Evolutionary conservation across 2,329 filamentous ascomycete genomes (phyloP).

Genomic region (Xylaria sp.): DNA sequence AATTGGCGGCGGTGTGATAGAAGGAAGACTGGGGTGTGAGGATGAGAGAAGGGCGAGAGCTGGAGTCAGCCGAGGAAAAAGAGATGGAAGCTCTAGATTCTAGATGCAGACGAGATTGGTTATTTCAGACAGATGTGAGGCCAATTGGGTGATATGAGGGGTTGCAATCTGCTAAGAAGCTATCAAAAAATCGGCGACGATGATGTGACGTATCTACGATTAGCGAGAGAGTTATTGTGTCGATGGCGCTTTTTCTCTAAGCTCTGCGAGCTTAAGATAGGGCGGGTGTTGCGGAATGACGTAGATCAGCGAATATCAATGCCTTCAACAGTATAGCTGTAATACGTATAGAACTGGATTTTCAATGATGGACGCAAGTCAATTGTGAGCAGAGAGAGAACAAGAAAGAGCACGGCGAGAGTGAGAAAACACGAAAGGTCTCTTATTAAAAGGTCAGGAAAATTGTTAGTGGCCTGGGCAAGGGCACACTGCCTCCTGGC

Average conservation of each 20-base stretch:
- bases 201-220: background rate
- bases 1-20: conserved; percentile 21
- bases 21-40: background rate
- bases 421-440: background rate
- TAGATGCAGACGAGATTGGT: background rate
- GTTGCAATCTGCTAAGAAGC: conserved; percentile 1
- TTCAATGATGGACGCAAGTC: background rate
- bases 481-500: conserved; percentile 13
- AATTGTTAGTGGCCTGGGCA: conserved; percentile 18
- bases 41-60: background rate
- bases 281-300: conserved; percentile 31
- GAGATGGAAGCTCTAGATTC: background rate
- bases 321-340: conserved; percentile 29
- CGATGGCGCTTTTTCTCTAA: conserved; percentile 4
- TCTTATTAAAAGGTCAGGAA: conserved; percentile 2
- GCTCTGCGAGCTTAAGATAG: conserved; percentile 1
- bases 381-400: conserved; percentile 5
- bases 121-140: background rate
- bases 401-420: background rate
- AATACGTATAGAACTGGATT: background rate
- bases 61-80: background rate
- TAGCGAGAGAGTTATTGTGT: background rate
- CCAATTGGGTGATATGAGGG: background rate
- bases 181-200: background rate
- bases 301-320: conserved; percentile 35